Evolutionary conservation across 192 early-diverging fungal genomes (phyloP).

Genomic region (Linnemannia hyalina): DNA sequence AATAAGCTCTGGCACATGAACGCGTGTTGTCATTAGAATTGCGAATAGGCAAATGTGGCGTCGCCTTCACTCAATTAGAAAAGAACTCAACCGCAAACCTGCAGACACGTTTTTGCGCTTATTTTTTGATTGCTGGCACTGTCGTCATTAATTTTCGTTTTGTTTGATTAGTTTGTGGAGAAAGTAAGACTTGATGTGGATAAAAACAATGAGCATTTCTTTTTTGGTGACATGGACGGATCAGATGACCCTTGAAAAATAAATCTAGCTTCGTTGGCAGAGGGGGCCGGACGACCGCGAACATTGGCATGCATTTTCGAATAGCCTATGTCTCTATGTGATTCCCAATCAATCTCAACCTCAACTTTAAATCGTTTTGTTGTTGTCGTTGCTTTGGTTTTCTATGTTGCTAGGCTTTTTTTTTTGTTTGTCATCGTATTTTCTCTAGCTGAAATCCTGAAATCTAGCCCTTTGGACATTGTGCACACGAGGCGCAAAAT

Average conservation of each 20-base stretch:
- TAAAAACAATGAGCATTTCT: too few species aligned
- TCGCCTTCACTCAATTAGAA: background rate
- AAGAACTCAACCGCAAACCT: background rate
- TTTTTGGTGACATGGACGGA: too few species aligned
- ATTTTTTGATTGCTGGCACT: background rate
- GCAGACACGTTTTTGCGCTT: background rate
- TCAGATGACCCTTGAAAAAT: background rate
- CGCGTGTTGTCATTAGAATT: background rate
- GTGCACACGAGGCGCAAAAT: background rate
- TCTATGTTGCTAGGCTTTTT: too few species aligned
- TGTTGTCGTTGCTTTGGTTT: background rate
- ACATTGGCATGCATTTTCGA: too few species aligned
- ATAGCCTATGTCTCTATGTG: too few species aligned
- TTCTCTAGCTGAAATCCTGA: background rate
- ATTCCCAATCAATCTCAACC: background rate
- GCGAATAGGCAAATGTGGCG: background rate
- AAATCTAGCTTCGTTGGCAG: background rate
- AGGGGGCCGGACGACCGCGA: too few species aligned
- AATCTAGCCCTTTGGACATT: background rate
- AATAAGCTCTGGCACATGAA: background rate
- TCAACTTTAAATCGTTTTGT: background rate
- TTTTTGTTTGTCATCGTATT: slow-evolving; percentile 2
- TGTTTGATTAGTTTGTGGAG: background rate
- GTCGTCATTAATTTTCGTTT: background rate
- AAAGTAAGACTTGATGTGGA: background rate